phyloP scores from a whole-genome alignment of 257 asterid genomes.

The Echites panduratus region DNA sequence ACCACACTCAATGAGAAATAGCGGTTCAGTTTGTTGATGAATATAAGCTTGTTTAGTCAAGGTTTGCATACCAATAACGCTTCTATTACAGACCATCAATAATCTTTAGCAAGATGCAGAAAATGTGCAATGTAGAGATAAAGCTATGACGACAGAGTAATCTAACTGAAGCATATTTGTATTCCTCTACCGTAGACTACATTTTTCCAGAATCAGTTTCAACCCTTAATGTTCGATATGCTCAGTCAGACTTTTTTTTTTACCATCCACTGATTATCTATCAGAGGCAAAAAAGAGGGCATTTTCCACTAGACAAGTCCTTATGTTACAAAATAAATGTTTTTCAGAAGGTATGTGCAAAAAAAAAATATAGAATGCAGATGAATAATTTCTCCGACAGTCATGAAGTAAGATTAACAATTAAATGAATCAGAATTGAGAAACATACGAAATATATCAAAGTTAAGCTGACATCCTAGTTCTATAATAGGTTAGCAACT shows the following conservation, averaged over 20 bases:
- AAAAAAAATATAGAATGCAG: too few species aligned
- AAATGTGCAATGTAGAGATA: neutral
- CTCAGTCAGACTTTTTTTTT: neutral
- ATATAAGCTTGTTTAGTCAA: neutral
- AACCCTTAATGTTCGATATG: neutral
- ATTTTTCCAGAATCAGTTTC: too few species aligned
- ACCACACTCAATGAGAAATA: neutral
- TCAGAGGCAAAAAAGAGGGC: neutral
- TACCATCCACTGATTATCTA: neutral
- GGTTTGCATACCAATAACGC: too few species aligned
- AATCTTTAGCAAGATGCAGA: neutral
- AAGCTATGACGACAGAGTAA: neutral
- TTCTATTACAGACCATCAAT: neutral
- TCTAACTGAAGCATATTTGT: neutral
- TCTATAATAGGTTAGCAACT: neutral
- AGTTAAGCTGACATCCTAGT: neutral
- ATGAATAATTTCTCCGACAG: too few species aligned
- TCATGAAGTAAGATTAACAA: neutral
- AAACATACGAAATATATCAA: too few species aligned
- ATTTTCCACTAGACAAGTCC: too few species aligned
- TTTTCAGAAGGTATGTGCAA: too few species aligned
- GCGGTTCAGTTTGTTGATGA: neutral
- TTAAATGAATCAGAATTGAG: neutral
- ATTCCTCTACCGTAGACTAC: neutral
- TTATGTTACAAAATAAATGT: too few species aligned